Conservation (phyloP, 306 rosid genomes). For the Urtica urens region DNA sequence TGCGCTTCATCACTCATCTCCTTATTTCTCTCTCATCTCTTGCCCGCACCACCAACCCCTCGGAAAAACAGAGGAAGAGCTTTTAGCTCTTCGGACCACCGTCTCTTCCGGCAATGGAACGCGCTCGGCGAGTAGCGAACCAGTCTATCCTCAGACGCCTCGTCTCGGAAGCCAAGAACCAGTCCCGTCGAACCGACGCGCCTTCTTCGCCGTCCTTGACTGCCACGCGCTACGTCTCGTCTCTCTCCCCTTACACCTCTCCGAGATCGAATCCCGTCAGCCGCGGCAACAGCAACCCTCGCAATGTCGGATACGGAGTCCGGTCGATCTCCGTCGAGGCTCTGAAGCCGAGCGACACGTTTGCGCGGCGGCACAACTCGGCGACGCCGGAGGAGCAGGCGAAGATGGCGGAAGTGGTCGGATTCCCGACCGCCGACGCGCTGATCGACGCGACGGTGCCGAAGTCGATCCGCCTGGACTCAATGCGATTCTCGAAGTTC, state of each 20-base stretch:
- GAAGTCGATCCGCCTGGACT: constrained; percentile 60
- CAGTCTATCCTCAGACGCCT: constrained; percentile 77
- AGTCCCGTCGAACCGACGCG: constrained; percentile 42
- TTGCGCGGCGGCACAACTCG: constrained; percentile 91
- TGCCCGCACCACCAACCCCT: constrained; percentile 19
- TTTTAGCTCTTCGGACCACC: neutral
- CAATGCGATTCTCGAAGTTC: constrained; percentile 57
- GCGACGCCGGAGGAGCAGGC: constrained; percentile 76
- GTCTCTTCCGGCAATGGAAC: constrained; percentile 49
- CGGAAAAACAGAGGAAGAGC: neutral
- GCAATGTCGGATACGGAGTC: constrained; percentile 29
- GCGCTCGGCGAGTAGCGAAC: constrained; percentile 84
- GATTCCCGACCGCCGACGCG: constrained; percentile 50
- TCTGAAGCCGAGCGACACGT: constrained; percentile 75
- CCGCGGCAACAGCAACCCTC: constrained; percentile 46
- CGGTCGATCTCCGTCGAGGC: constrained; percentile 85
- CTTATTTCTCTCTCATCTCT: neutral
- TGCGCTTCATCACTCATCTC: neutral
- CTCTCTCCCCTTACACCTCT: constrained; percentile 36
- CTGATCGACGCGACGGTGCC: constrained; percentile 91
- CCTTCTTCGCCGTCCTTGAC: constrained; percentile 40
- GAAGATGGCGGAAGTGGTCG: constrained; percentile 56
- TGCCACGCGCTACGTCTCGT: constrained; percentile 58
- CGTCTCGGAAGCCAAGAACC: constrained; percentile 60
- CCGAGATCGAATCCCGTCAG: constrained; percentile 17